Evolutionary conservation across 2,329 filamentous ascomycete genomes (phyloP), one percentile per base, ranked within the genome.

Genomic region (Onygenales sp.): DNA sequence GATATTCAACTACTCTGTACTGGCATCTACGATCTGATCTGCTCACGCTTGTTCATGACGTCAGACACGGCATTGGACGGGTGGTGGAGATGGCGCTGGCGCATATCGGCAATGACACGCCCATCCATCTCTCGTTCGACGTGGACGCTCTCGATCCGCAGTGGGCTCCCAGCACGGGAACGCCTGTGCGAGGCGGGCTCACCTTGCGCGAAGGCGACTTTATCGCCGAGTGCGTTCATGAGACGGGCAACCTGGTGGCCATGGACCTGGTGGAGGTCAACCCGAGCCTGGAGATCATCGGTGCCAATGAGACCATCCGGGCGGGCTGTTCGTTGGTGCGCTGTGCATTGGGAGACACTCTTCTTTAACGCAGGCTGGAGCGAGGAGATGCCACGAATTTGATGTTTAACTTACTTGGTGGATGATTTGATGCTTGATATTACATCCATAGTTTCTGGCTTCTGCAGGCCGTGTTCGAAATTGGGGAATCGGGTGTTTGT

Each of bases 51-150:
- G 39, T 39, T 36, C 5, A 41, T 49, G 35, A 33, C 7, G 13
- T 46, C 59, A 90, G 89, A 52, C 80, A 97, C 67, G 93, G 93
- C 46, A 98, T 98, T 64, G 93, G 93, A 53, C 86, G 86, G 60
- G 89, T 98, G 59, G 90, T 98, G 75, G 93, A 97, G 66, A 95
- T 96, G 92, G 92, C 92, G n/a, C 79, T 98, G 51, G 92, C 86
- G 35, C 91, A 96, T 76, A 95, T 97, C 60, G 93, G 93, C 62
- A 82, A 78, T 65, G 93, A 97, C 69, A 96, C 91, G 0, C 93
- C 93, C 43, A 96, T 98, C 66, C 93, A 98, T 72, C 81, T 98
- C 55, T 95, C 89, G 39, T 97, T 98, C 64, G 93, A 98, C 68
- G 89, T 98, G 61, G 93, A 98, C 70, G 93, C 91, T 27, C 80